These are phyloP conservation scores for Russula abietina DNA, from an alignment of 768 basidiomycete species.

Conservation along the genomic window DNA sequence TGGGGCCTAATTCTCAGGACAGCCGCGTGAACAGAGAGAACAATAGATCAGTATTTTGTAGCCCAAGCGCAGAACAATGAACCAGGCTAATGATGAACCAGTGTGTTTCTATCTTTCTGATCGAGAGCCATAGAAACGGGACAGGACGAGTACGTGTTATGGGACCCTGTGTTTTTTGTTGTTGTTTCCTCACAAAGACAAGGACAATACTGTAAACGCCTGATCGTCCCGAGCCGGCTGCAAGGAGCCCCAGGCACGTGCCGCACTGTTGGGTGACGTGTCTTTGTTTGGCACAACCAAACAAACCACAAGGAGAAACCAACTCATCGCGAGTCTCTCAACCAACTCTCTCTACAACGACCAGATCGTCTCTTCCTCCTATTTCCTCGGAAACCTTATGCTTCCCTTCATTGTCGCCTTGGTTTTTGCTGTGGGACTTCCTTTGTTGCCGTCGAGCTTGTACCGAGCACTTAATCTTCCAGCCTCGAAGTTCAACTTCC, in stretches of 20 bases:
- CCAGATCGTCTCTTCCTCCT: background rate
- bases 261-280: background rate
- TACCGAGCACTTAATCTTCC: slow-evolving; percentile 14
- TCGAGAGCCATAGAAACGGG: background rate
- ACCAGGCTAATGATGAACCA: background rate
- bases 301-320: background rate
- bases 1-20: background rate
- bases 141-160: slow-evolving; percentile 7
- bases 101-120: background rate
- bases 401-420: slow-evolving; percentile 18
- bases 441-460: slow-evolving; percentile 16
- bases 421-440: slow-evolving; percentile 15
- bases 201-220: background rate
- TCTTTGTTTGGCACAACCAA: slow-evolving; percentile 16
- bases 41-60: slow-evolving; percentile 5
- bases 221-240: no score
- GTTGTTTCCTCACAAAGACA: slow-evolving; percentile 1
- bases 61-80: slow-evolving; percentile 3
- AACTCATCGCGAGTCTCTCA: no score
- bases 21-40: slow-evolving; percentile 1
- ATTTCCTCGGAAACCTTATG: slow-evolving; percentile 2
- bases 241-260: slow-evolving; percentile 12
- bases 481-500: slow-evolving; percentile 7
- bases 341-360: background rate
- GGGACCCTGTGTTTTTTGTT: slow-evolving; percentile 12